Evolutionary conservation across 208 protist genomes (phyloP), one percentile per base, ranked within the genome.

Genomic region (Vickermania spadyakhi): DNA sequence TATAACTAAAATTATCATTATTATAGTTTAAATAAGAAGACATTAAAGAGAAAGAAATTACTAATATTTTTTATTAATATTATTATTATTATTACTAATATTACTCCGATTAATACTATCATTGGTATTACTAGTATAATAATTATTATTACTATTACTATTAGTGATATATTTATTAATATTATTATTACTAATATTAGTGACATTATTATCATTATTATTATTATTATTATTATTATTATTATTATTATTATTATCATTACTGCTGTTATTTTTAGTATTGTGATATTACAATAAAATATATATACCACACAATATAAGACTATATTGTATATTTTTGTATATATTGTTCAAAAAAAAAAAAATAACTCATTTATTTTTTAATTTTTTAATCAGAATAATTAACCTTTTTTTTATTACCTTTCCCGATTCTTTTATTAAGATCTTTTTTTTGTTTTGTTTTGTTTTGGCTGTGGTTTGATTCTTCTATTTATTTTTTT

Each of bases 211-310:
- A 45, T n/a, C 7, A 45, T 45, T 45, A 45, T n/a, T 45, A 45
- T 45, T 45, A 45, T 45, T 45, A 45, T 45, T 45, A 45, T 45
- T 18, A 45, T 45, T 45, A 45, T 45, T 45, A 18, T 45, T 45
- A 45, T 45, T 45, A 45, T 45, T 45, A 45, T 45, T 45, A 45
- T 45, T 45, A 45, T 45, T 45, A 45, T 45, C 36, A 45, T 45
- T 45, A 45, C 18, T 45, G 36, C 18, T 45, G 18, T 45, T 45
- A 45, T 45, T 45, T n/a, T 45, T 45, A n/a, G 7, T n/a, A n/a
- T 45, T n/a, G 18, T n/a, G 36, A 18, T 45, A n/a, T 45, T n/a
- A 45, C 11, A 45, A 45, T 45, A 18, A 45, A 45, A 45, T 45
- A 45, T n/a, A 45, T 45, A 45, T n/a, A 53, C 41, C 18, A 41